phyloP scores from a whole-genome alignment of 202 grass and related monocot species.

The Schoenoplectus triqueter region DNA sequence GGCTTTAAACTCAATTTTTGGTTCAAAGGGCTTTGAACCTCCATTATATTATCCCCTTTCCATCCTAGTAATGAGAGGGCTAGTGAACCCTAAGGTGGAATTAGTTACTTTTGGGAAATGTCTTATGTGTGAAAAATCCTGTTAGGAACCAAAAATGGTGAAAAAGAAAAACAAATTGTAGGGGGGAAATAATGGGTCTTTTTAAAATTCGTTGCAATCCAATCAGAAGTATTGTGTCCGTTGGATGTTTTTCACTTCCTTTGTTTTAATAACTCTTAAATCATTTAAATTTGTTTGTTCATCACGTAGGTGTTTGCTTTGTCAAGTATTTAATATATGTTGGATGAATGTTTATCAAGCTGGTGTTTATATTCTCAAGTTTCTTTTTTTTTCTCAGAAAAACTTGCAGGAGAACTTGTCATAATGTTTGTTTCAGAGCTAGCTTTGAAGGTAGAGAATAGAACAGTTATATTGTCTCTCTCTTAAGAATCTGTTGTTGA shows the following conservation, averaged over 20 bases:
- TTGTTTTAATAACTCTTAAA: not conserved
- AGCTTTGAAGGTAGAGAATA: conserved; percentile 68
- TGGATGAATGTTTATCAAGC: conserved; percentile 9
- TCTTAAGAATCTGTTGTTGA: conserved; percentile 25
- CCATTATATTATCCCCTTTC: conserved; percentile 15
- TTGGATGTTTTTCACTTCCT: not conserved
- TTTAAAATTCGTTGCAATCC: not conserved
- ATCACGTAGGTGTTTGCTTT: not conserved
- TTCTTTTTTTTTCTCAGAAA: conserved; percentile 54
- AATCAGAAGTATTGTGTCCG: not conserved
- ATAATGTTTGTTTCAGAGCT: conserved; percentile 82
- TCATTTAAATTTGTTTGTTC: not conserved
- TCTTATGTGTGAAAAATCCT: no score
- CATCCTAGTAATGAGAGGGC: not conserved
- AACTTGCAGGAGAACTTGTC: conserved; percentile 66
- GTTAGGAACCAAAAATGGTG: no score
- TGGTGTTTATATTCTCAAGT: conserved; percentile 15
- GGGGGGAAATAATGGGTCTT: not conserved
- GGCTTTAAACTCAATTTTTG: no score
- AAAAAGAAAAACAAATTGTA: no score
- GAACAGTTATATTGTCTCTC: not conserved
- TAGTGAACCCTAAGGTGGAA: conserved; percentile 21
- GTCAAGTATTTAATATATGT: conserved; percentile 14
- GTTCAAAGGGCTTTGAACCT: not conserved
- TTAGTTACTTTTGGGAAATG: not conserved